Evolutionary conservation across 2,329 filamentous ascomycete genomes (phyloP).

Genomic region (Diaporthe eres): DNA sequence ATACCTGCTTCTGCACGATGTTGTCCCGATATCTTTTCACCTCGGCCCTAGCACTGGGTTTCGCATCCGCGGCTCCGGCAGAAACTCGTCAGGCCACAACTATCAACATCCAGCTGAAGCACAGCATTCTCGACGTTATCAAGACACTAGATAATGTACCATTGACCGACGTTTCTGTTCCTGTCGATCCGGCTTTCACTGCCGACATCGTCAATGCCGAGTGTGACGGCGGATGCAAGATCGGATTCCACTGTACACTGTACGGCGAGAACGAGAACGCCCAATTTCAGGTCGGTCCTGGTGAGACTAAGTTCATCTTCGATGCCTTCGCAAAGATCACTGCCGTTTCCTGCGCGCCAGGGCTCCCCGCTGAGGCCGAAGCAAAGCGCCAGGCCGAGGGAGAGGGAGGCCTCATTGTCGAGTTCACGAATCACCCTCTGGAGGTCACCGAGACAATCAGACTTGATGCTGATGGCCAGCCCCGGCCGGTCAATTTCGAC

Average conservation of each 20-base stretch:
- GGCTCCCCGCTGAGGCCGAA: not conserved
- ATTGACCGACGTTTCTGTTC: not conserved
- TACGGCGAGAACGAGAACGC: not conserved
- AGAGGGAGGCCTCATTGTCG: not conserved
- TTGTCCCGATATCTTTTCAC: not conserved
- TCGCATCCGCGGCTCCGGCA: not conserved
- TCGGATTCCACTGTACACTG: constrained; percentile 9
- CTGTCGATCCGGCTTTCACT: not conserved
- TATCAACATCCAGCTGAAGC: constrained; percentile 11
- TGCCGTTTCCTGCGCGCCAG: not conserved
- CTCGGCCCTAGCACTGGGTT: not conserved
- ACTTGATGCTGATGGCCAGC: constrained; percentile 8
- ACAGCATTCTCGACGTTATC: not conserved
- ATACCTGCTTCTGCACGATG: not conserved
- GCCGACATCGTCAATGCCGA: not conserved
- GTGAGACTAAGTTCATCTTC: constrained; percentile 14
- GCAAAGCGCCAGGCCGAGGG: not conserved
- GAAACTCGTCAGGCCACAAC: constrained; percentile 8
- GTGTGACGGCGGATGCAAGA: constrained; percentile 10
- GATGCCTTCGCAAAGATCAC: constrained; percentile 6
- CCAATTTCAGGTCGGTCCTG: not conserved
- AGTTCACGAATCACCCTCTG: constrained; percentile 10
- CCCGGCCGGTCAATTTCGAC: not conserved
- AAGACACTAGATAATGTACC: not conserved
- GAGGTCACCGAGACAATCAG: constrained; percentile 19